Conservation (phyloP, 2,329 filamentous ascomycete species). For the Metarhizium humberi region DNA sequence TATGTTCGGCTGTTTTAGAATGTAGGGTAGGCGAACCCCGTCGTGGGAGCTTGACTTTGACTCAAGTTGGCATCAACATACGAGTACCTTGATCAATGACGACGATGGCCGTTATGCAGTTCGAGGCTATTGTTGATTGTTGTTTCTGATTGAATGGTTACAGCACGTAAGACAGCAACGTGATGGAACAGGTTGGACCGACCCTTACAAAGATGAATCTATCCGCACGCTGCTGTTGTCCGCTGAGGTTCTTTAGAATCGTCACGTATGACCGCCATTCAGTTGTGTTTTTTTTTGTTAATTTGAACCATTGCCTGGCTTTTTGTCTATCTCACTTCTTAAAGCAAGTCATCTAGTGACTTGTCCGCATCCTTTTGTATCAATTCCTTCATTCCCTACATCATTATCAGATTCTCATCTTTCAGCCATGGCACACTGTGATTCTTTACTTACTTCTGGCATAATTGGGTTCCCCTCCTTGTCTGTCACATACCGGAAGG, state of each 20-base stretch:
- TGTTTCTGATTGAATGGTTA: neutral
- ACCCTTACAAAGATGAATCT: too few relatives aligned
- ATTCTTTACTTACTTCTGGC: constrained; percentile 59
- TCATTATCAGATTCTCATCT: constrained; percentile 14
- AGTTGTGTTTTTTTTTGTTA: neutral
- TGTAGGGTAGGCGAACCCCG: neutral
- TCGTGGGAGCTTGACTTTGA: too few relatives aligned
- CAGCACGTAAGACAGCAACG: neutral
- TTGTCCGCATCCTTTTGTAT: constrained; percentile 94
- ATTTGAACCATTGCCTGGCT: neutral
- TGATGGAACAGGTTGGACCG: neutral
- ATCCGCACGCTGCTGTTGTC: neutral
- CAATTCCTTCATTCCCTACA: constrained; percentile 84
- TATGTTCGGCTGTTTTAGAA: neutral
- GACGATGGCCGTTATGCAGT: neutral
- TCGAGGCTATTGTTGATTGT: neutral
- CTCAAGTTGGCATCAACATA: too few relatives aligned
- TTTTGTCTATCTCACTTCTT: constrained; percentile 3
- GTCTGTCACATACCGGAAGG: constrained; percentile 85
- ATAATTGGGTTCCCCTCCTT: constrained; percentile 73
- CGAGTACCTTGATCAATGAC: too few relatives aligned
- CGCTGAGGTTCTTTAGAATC: neutral
- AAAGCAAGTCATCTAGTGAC: constrained; percentile 78
- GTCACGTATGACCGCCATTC: neutral
- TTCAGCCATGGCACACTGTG: neutral